Evolutionary conservation across 2,329 filamentous ascomycete species (phyloP), one percentile per base, ranked within the genome.

Genomic region (Alternaria sp.): DNA sequence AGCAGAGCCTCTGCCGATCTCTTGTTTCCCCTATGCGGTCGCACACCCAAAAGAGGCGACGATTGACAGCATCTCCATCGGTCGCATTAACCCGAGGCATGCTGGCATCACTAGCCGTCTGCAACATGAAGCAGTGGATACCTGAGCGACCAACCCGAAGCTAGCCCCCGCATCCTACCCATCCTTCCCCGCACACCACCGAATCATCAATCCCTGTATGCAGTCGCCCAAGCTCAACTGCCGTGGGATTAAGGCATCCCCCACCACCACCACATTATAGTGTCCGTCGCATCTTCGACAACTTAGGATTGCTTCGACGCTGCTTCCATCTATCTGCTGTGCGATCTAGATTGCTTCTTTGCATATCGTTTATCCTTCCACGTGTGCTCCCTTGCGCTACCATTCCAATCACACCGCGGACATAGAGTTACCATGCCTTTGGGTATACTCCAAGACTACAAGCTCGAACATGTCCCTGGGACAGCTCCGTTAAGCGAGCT

Each of bases 401-500:
- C 46, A 8, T 58, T 23, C 10, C 55, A 28, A n/a, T 52, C 23
- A 19, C 36, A 28, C 21, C 40, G 23, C 5, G 47, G 10, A 32
- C 6, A 44, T 12, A 46, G 25, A 55, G 62, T 50, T 57, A 68
- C 25, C 59, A 73, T 73, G 71, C 69, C 68, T n/a, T 21, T 73
- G 19, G 71, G 69, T 52, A 70, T 73, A 15, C 23, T 73, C 6
- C 62, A 67, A 21, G 69, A 73, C 52, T 66, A 66, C 52, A 69
- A 69, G 21, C 57, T 73, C 17, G 69, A 72, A 52, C 67, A 71
- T 67, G 71, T 73, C 1, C 71, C 71, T 15, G 71, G 71, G 6
- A 73, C 71, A 19, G 69, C 71, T 3, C 71, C 69, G 1, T 52
- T 73, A n/a, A 70, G 58, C 54, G 68, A 73, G 44, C 40, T 73